Evolutionary conservation across 345 rosid species (phyloP).

Genomic region (Linum tenue): DNA sequence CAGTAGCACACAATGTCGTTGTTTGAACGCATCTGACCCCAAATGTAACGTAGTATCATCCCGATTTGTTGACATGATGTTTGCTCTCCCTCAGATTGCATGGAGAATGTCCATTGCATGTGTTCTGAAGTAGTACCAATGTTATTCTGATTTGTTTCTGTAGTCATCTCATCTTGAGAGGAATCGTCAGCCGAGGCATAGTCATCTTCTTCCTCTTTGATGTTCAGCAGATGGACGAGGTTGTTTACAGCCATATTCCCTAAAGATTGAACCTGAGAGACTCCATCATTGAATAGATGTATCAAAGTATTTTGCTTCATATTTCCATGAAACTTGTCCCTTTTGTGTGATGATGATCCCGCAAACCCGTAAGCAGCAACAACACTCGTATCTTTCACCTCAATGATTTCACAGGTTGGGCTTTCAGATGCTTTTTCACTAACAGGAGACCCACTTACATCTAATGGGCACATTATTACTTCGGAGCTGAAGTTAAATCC

Average conservation of each 20-base stretch:
- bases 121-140: conserved; percentile 10
- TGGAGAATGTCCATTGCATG: conserved; percentile 16
- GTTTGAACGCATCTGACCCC: conserved; percentile 36
- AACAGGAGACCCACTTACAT: conserved; percentile 18
- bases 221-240: conserved; percentile 28
- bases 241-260: conserved; percentile 30
- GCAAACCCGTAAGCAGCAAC: conserved; percentile 1
- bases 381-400: conserved; percentile 11
- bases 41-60: conserved; percentile 26
- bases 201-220: conserved; percentile 15
- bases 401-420: conserved; percentile 13
- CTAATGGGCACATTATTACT: conserved; percentile 10
- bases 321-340: conserved; percentile 15
- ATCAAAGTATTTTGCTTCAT: conserved; percentile 16
- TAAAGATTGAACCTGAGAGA: conserved; percentile 32
- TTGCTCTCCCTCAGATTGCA: conserved; percentile 17
- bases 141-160: conserved; percentile 17
- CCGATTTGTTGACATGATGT: conserved; percentile 21
- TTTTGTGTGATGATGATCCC: conserved; percentile 1
- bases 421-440: conserved; percentile 7
- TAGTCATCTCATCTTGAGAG: conserved; percentile 20
- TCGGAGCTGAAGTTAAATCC: conserved; percentile 11
- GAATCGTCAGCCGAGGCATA: conserved; percentile 13
- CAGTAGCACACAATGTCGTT: conserved; percentile 37
- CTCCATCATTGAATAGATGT: conserved; percentile 27